Evolutionary conservation across 805 yeast species (phyloP).

Genomic region (Candida mattraensis): DNA sequence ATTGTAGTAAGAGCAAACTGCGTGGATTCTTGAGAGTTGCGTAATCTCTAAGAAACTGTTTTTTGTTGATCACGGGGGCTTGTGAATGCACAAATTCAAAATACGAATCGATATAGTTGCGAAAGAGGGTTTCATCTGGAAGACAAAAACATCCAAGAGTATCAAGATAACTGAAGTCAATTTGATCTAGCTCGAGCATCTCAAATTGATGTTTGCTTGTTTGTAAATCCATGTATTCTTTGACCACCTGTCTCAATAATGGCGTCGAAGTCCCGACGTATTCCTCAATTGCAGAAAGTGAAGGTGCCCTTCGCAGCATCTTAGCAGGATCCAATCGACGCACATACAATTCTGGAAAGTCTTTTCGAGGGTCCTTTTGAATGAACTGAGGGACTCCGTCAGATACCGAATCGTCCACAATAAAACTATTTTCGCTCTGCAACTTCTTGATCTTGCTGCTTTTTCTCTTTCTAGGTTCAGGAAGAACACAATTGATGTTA

Average conservation of each 20-base stretch:
- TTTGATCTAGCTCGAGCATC: conserved; percentile 14
- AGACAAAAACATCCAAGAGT: conserved; percentile 62
- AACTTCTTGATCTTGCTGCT: conserved; percentile 26
- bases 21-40: conserved; percentile 57
- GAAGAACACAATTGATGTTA: conserved; percentile 62
- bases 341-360: conserved; percentile 25
- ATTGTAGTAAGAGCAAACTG: conserved; percentile 60
- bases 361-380: conserved; percentile 24
- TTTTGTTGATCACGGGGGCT: conserved; percentile 65
- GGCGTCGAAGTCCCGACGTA: conserved; percentile 34
- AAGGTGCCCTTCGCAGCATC: conserved; percentile 19
- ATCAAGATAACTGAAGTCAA: conserved; percentile 23
- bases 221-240: conserved; percentile 22
- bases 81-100: conserved; percentile 66
- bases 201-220: conserved; percentile 4
- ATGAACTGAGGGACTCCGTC: conserved; percentile 20
- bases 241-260: conserved; percentile 31
- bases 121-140: conserved; percentile 59
- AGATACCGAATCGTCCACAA: not conserved
- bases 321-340: conserved; percentile 23
- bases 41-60: conserved; percentile 58
- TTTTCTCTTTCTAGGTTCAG: conserved; percentile 41
- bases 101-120: conserved; percentile 59
- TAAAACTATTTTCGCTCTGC: conserved; percentile 5
- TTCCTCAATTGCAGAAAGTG: conserved; percentile 22